Conservation (phyloP, 352 stramenopile species). For the Pythium volutum region DNA sequence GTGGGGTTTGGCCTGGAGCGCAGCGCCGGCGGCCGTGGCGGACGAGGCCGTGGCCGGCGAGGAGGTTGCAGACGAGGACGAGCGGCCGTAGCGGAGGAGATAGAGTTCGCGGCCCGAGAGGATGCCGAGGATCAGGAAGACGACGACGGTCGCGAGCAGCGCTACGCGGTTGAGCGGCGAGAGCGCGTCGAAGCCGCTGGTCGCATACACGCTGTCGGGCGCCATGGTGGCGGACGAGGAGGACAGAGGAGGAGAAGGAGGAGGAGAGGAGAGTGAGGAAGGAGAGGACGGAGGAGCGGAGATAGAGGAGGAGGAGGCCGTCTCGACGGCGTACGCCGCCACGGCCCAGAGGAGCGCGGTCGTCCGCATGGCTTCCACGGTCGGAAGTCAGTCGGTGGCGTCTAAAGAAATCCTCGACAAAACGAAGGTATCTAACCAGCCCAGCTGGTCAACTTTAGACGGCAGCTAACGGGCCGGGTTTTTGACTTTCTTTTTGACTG, state of each 20-base stretch:
- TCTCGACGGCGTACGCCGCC: neutral
- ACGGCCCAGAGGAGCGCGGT: constrained; percentile 5
- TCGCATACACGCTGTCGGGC: constrained; percentile 22
- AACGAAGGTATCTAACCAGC: constrained; percentile 6
- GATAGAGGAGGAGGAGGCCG: constrained; percentile 3
- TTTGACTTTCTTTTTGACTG: too few relatives aligned
- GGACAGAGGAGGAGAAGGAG: neutral
- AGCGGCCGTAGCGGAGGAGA: constrained; percentile 35
- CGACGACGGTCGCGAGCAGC: constrained; percentile 48
- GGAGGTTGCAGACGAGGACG: neutral
- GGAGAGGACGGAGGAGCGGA: constrained; percentile 1
- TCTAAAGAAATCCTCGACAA: neutral
- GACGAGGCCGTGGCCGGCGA: neutral
- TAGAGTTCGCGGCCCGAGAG: constrained; percentile 58
- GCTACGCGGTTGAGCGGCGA: constrained; percentile 44
- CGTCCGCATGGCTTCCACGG: neutral
- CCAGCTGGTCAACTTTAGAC: neutral
- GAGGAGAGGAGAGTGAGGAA: neutral
- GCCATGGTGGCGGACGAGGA: neutral
- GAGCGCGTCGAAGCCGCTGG: constrained; percentile 33
- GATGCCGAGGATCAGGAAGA: constrained; percentile 58
- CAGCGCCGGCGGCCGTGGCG: neutral
- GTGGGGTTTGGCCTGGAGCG: constrained; percentile 1
- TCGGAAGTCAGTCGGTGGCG: neutral
- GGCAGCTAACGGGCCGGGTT: neutral